A percentile compares a stretch with the other conserved stretches of the same genome.
Evolutionary conservation across 495 filamentous ascomycete genomes (phyloP).

Genomic region (Hypomontagnella submonticulosa): DNA sequence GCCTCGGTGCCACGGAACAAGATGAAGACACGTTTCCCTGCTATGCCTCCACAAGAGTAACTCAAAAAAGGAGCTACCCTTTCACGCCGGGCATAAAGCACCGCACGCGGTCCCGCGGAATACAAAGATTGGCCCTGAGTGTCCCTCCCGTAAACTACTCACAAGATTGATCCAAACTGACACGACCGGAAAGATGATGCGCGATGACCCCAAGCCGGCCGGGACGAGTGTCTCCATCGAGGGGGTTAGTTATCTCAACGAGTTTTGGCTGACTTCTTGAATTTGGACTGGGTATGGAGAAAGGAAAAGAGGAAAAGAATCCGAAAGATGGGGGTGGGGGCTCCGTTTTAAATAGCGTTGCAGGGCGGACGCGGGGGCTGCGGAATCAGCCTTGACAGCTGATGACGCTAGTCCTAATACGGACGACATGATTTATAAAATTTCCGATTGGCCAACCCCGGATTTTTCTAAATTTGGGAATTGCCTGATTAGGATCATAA

Average conservation of each 20-base stretch:
- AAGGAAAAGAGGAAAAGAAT: constrained; percentile 5
- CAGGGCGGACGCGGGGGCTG: no score
- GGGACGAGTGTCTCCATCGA: background rate
- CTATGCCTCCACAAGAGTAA: no score
- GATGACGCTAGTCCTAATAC: constrained; percentile 1
- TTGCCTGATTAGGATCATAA: no score
- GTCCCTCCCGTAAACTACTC: background rate
- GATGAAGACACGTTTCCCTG: no score
- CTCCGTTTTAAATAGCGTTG: no score
- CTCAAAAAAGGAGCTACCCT: constrained; percentile 1
- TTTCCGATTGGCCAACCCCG: constrained; percentile 24
- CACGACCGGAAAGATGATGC: no score
- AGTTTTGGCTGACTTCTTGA: background rate
- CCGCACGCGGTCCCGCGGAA: constrained; percentile 6
- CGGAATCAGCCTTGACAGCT: background rate
- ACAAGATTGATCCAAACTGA: background rate
- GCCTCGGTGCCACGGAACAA: constrained; percentile 16
- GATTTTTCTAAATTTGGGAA: constrained; percentile 2
- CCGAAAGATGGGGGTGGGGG: no score
- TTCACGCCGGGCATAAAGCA: constrained; percentile 22
- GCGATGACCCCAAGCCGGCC: background rate
- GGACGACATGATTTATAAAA: background rate
- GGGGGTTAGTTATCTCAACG: no score
- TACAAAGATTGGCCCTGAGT: constrained; percentile 30
- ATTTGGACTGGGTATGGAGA: background rate